Evolutionary conservation across 1,284 basidiomycete genomes (phyloP).

Genomic region (Puccinia novopanici): DNA sequence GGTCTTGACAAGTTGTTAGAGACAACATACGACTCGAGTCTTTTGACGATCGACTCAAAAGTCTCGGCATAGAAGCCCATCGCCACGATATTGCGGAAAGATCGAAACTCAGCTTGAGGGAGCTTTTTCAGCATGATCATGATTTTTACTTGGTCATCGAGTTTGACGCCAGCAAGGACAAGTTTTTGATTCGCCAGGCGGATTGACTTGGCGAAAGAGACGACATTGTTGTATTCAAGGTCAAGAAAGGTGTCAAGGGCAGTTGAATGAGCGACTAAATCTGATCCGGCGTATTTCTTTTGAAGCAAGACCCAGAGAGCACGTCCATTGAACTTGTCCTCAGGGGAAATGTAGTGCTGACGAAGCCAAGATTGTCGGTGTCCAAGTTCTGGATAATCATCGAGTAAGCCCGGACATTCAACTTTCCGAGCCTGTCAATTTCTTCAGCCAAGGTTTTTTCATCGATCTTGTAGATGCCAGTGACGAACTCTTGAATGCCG

Average conservation of each 20-base stretch:
- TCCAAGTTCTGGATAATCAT: too few relatives aligned
- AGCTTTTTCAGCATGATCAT: background rate
- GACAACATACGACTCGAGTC: background rate
- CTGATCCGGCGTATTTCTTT: background rate
- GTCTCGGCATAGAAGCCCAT: background rate
- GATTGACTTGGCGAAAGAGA: background rate
- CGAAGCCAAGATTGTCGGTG: background rate
- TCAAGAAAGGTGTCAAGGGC: background rate
- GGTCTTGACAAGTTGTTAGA: background rate
- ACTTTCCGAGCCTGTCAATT: too few relatives aligned
- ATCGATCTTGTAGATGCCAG: too few relatives aligned
- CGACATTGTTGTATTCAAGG: background rate
- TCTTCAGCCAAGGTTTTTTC: too few relatives aligned
- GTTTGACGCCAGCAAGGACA: too few relatives aligned
- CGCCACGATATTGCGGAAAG: background rate
- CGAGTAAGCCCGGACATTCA: too few relatives aligned
- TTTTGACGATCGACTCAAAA: background rate
- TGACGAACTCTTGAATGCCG: background rate
- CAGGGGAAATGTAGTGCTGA: background rate
- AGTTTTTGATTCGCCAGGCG: background rate
- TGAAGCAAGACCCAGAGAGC: background rate
- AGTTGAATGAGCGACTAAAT: background rate
- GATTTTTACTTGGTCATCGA: conserved; percentile 1
- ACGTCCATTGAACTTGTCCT: background rate
- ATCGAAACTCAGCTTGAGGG: background rate